Percentiles rank a stretch among this genome's conserved stretches.
These are phyloP conservation scores for Hypoxylon crocopeplum DNA, from an alignment of 495 filamentous ascomycete species.

Conservation along the genomic window DNA sequence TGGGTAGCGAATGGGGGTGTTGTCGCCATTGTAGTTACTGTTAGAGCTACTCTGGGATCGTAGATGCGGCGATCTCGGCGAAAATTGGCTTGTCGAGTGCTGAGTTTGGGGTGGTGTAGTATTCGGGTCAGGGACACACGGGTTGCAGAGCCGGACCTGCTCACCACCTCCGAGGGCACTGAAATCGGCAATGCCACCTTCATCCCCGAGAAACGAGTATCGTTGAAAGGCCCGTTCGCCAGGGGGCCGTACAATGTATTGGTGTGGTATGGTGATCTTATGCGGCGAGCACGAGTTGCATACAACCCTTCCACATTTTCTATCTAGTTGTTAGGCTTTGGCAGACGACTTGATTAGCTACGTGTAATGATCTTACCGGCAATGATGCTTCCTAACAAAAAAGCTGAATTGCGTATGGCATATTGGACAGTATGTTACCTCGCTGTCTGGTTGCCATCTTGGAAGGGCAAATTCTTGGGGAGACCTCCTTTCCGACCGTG, in stretches of 20 bases:
- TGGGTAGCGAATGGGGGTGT: constrained; percentile 19
- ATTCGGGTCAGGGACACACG: constrained; percentile 92
- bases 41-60: constrained; percentile 40
- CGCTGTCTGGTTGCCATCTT: constrained; percentile 84
- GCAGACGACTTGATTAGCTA: neutral
- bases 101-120: constrained; percentile 64
- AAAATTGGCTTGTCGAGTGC: constrained; percentile 17
- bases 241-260: constrained; percentile 90
- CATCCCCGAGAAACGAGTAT: constrained; percentile 41
- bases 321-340: constrained; percentile 41
- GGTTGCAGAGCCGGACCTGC: constrained; percentile 90
- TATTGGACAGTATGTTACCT: constrained; percentile 81
- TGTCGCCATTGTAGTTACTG: constrained; percentile 30
- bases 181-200: constrained; percentile 56
- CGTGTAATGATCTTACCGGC: constrained; percentile 59
- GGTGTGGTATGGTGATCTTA: constrained; percentile 90
- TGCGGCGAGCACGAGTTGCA: constrained; percentile 92
- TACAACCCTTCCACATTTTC: constrained; percentile 95
- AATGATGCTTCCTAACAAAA: constrained; percentile 91
- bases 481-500: constrained; percentile 5
- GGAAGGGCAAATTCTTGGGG: constrained; percentile 60
- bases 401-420: constrained; percentile 79
- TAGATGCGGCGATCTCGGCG: constrained; percentile 31
- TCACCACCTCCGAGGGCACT: constrained; percentile 73
- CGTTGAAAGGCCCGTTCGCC: constrained; percentile 54